Conservation (phyloP, 441 rosid species). For the Francoa sonchifolia region DNA sequence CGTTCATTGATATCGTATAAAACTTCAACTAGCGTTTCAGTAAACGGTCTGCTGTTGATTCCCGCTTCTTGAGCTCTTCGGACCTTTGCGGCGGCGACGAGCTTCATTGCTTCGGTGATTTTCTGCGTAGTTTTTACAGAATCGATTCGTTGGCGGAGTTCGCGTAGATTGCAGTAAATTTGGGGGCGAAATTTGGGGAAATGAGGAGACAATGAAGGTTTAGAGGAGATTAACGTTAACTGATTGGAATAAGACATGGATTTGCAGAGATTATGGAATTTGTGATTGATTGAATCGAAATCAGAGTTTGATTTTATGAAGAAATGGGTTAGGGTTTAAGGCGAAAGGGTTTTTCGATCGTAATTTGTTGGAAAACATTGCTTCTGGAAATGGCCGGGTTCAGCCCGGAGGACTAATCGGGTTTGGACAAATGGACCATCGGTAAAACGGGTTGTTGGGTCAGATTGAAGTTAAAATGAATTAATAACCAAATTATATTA, state of each 20-base stretch:
- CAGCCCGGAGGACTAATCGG: no score
- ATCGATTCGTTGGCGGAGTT: slow-evolving; percentile 56
- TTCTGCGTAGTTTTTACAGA: slow-evolving; percentile 85
- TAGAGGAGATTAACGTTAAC: slow-evolving; percentile 53
- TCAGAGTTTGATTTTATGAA: no score
- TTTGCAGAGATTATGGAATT: no score
- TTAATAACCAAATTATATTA: no score
- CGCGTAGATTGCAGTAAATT: slow-evolving; percentile 64
- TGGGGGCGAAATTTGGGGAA: slow-evolving; percentile 32
- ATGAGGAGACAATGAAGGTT: slow-evolving; percentile 48
- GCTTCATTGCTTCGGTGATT: slow-evolving; percentile 96
- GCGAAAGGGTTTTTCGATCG: no score
- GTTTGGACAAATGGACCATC: no score
- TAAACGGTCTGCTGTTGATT: slow-evolving; percentile 77
- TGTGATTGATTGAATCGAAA: no score
- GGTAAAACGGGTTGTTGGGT: no score
- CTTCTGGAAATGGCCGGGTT: no score
- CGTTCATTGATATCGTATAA: slow-evolving; percentile 81
- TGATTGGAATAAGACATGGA: slow-evolving; percentile 57
- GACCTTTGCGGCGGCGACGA: slow-evolving; percentile 89
- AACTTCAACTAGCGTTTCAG: slow-evolving; percentile 75
- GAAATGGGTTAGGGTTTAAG: no score
- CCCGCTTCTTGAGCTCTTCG: slow-evolving; percentile 95
- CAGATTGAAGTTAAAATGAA: no score
- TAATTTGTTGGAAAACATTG: no score